Base-by-base conservation (phyloP, 768 basidiomycete genomes). In the Mycena leptocephala region DNA sequence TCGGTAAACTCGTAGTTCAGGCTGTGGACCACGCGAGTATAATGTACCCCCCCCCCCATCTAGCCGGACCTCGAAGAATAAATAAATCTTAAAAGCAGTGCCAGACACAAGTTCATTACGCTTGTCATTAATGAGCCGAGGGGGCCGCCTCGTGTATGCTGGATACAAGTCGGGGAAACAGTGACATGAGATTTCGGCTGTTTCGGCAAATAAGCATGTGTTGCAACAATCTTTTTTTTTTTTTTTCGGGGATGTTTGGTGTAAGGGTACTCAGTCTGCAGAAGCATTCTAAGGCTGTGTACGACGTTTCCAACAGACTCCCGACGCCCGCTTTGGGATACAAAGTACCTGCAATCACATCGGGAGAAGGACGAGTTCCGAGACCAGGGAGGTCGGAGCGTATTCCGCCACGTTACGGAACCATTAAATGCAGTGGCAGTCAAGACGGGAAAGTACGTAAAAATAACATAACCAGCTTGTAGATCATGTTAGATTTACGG, bases 61-160 rank as follows among this genome's bases (percentile, higher is more conserved):
- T 73, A 41, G 55, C 58, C 76, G 76, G 79, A 78, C 39, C 70
- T 77, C 64, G 58, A n/a, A n/a, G n/a, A 75, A 76, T 63, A 75
- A 77, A 70, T 51, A 62, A 73, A 59, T 16, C 14, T 46, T 59
- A 70, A 76, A 69, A 71, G 64, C 64, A 78, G 66, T 64, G 70
- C 74, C 39, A 56, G 62, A 61, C 77, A 78, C 74, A 70, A 75
- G 77, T 78, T 69, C 77, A 75, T 78, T 78, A 68, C 70, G 70
- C 73, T 78, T 78, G 77, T 78, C 77, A 78, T 78, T 68, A 75
- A 75, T 66, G 67, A 64, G 68, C 39, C 41, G 68, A 48, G n/a
- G 73, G 59, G 69, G 20, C 20, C n/a, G 74, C 77, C 77, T 78
- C 77, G 77, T 78, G 77, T 46, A 41, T 65, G 65, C 75, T 70